Percentiles rank a stretch among this genome's conserved stretches.
phyloP scores from a whole-genome alignment of 768 basidiomycete species.

The Psilocybe subaeruginosa region DNA sequence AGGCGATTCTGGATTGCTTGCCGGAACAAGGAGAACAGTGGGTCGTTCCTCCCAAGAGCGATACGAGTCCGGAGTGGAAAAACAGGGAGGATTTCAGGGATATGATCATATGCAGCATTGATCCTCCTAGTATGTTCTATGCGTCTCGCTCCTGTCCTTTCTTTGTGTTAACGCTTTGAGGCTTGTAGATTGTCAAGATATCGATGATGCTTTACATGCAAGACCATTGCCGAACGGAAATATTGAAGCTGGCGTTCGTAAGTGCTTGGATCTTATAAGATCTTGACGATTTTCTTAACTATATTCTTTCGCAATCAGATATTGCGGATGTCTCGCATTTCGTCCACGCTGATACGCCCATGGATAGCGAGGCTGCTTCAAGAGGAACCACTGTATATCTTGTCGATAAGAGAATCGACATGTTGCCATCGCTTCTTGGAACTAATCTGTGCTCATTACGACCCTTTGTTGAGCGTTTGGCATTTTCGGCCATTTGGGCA shows the following conservation, averaged over 20 bases:
- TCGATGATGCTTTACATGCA: constrained; percentile 97
- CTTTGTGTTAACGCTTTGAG: neutral
- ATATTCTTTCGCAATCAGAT: constrained; percentile 50
- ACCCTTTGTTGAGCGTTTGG: constrained; percentile 90
- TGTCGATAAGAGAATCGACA: constrained; percentile 98
- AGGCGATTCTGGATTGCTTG: constrained; percentile 89
- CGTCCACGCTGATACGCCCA: constrained; percentile 88
- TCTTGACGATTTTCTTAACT: neutral
- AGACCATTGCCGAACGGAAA: constrained; percentile 86
- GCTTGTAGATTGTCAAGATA: constrained; percentile 87
- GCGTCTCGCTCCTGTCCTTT: neutral
- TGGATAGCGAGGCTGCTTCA: constrained; percentile 96
- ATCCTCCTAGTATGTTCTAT: constrained; percentile 75
- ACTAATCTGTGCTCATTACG: constrained; percentile 95
- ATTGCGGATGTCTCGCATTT: constrained; percentile 99
- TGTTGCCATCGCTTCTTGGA: constrained; percentile 92
- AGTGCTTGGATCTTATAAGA: constrained; percentile 42
- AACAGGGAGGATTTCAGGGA: constrained; percentile 87
- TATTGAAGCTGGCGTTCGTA: constrained; percentile 97
- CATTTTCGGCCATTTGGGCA: constrained; percentile 97
- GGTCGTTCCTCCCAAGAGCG: constrained; percentile 84
- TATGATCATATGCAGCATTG: constrained; percentile 92
- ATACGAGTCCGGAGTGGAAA: constrained; percentile 57
- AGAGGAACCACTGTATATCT: constrained; percentile 97
- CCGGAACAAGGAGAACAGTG: constrained; percentile 89